Evolutionary conservation across 2,329 filamentous ascomycete genomes (phyloP), one percentile per base, ranked within the genome.

Genomic region (Arthrobotrys sinensis): DNA sequence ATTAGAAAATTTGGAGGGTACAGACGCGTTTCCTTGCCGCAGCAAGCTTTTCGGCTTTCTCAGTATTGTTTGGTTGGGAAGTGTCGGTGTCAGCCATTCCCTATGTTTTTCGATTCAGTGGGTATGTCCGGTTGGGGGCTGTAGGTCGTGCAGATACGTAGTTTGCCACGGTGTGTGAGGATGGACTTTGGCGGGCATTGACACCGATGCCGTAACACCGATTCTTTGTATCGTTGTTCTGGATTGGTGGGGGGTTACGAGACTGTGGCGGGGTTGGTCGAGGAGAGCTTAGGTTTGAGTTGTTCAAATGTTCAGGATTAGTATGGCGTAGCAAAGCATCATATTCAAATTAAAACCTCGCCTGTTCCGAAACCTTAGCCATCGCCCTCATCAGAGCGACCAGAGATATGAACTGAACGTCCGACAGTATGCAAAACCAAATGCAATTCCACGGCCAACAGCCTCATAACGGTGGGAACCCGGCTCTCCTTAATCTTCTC

Each of bases 31-130:
- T 78, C 19, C 62, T 67, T 5, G 75, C 75, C n/a, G 75, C 75
- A 2, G 75, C 75, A n/a, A 78, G 62, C 50, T 78, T 78, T 43
- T 71, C 75, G 2, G 75, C 75, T 24, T 78, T 78, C 4, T 78
- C 72, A 8, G 21, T 38, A 8, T n/a, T 45, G 6, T 45, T 21
- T 16, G 10, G 4, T 48, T 48, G 40, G 24, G 24, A 24, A 43
- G 36, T 16, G 4, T 76, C 73, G 52, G 24, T 64, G 24, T 78
- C 75, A 4, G 62, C 67, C 75, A 78, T 78, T 28, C 52, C 38
- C 10, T 21, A 11, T 19, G 50, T 19, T 11, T 11, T 5, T 55
- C 28, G 2, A 19, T 43, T 43, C 16, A n/a, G 4, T 52, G 24
- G 24, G 24, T 28, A 28, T 28, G 24, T 28, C 24, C 2, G 24